Base-by-base conservation (phyloP, 306 rosid species). In the Arachis stenosperma region DNA sequence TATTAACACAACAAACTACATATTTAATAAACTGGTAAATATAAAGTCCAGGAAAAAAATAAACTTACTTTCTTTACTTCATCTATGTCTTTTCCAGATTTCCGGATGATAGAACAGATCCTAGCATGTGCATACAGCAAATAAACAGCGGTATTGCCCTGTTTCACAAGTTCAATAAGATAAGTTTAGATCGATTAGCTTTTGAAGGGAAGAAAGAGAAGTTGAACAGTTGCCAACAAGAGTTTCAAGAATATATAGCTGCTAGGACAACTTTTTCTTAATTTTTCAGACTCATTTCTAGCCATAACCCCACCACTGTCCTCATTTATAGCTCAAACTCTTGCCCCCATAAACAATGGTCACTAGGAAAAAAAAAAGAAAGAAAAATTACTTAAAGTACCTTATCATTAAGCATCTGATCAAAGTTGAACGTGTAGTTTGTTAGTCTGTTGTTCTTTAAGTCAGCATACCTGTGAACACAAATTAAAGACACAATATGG, bases 131-230 rank as follows among this genome's bases (percentile, higher is more conserved):
- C 97, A 70, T 91, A 95, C 70, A 82, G 89, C 87, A 91, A 88
- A 86, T 95, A 91, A 73, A 95, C 99, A 51, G 97, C 98, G 59
- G 99, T 90, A 66, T 92, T 95, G 70, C 98, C 99, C 99, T 94
- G 86, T 76, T 78, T 59, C 84, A 73, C 51, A 81, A 74, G 51
- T 67, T 42, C 39, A 54, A 46, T 65, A 54, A 55, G 58, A 51
- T 43, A 13, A 60, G 15, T 61, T 56, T 41, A 55, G 42, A 60
- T 46, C 58, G 5, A 41, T 53, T 52, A 60, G 47, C 51, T 43
- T 72, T 36, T 17, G 15, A 11, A 13, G 58, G 65, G 13, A 27
- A 14, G 43, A 64, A 64, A 47, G 11, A 68, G 65, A 61, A 65
- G 44, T 53, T 54, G 13, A 44, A 41, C 39, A 66, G 15, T 42